A percentile compares a stretch with the other conserved stretches of the same genome.
These are phyloP conservation scores for Stereocaulon alpinum DNA, from an alignment of 495 filamentous ascomycete genomes.

Conservation along the genomic window DNA sequence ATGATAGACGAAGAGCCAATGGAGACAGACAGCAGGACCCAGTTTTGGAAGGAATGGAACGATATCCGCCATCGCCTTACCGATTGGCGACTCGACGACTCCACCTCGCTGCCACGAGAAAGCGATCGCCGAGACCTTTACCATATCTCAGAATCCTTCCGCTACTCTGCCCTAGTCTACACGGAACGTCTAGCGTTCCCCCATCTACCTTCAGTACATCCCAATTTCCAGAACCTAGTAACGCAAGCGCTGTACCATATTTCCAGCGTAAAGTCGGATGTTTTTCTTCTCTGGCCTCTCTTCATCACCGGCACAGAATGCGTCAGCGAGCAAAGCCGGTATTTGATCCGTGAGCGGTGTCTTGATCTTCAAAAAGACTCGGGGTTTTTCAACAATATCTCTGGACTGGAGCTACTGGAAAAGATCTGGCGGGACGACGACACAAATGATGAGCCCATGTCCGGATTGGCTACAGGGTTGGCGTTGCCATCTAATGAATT, in stretches of 20 bases:
- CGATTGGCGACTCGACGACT: conserved; percentile 63
- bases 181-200: conserved; percentile 81
- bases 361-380: conserved; percentile 76
- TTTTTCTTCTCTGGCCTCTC: conserved; percentile 89
- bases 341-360: conserved; percentile 67
- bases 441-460: conserved; percentile 11
- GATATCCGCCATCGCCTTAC: conserved; percentile 66
- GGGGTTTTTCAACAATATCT: conserved; percentile 86
- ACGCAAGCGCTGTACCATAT: conserved; percentile 72
- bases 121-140: conserved; percentile 39
- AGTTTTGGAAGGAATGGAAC: conserved; percentile 82
- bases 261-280: conserved; percentile 65
- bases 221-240: conserved; percentile 76
- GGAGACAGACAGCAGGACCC: conserved; percentile 40
- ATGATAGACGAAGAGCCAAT: conserved; percentile 38
- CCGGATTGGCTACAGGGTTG: background rate
- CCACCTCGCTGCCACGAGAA: conserved; percentile 30
- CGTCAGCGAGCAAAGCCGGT: conserved; percentile 68
- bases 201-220: conserved; percentile 58
- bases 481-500: conserved; percentile 4
- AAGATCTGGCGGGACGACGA: conserved; percentile 60
- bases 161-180: conserved; percentile 81
- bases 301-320: conserved; percentile 89
- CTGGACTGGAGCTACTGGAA: conserved; percentile 76
- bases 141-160: conserved; percentile 77